Evolutionary conservation across 2,329 filamentous ascomycete genomes (phyloP).

Genomic region (Talaromyces sp.): DNA sequence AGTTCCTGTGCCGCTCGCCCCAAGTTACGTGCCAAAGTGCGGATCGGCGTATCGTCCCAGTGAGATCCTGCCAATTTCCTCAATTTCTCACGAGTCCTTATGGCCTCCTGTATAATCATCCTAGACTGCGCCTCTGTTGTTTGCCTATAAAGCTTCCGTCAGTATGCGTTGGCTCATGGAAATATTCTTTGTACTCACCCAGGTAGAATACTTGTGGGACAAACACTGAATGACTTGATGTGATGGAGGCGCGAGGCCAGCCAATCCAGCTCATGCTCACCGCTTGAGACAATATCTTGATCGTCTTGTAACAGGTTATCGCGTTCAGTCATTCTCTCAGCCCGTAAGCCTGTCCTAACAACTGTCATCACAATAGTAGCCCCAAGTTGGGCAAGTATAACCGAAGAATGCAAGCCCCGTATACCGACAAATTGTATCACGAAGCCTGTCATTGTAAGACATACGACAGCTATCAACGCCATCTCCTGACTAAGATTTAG

Average conservation of each 20-base stretch:
- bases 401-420: slow-evolving; percentile 36
- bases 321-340: slow-evolving; percentile 29
- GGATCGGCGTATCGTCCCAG: slow-evolving; percentile 6
- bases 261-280: slow-evolving; percentile 33
- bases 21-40: background rate
- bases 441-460: slow-evolving; percentile 32
- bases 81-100: slow-evolving; percentile 6
- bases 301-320: slow-evolving; percentile 27
- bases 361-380: slow-evolving; percentile 38
- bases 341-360: slow-evolving; percentile 34
- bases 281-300: slow-evolving; percentile 23
- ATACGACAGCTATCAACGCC: slow-evolving; percentile 25
- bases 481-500: slow-evolving; percentile 19
- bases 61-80: slow-evolving; percentile 1
- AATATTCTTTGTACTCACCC: background rate
- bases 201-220: background rate
- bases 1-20: slow-evolving; percentile 3
- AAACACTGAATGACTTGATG: slow-evolving; percentile 25
- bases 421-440: slow-evolving; percentile 41
- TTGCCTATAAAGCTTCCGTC: background rate
- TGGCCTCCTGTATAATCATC: background rate
- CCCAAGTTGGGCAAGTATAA: slow-evolving; percentile 35
- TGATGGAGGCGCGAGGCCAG: slow-evolving; percentile 30
- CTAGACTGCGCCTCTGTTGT: background rate
- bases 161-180: background rate